These are phyloP conservation scores for Balansia obtecta DNA, from an alignment of 2,329 filamentous ascomycete genomes.

Conservation along the genomic window DNA sequence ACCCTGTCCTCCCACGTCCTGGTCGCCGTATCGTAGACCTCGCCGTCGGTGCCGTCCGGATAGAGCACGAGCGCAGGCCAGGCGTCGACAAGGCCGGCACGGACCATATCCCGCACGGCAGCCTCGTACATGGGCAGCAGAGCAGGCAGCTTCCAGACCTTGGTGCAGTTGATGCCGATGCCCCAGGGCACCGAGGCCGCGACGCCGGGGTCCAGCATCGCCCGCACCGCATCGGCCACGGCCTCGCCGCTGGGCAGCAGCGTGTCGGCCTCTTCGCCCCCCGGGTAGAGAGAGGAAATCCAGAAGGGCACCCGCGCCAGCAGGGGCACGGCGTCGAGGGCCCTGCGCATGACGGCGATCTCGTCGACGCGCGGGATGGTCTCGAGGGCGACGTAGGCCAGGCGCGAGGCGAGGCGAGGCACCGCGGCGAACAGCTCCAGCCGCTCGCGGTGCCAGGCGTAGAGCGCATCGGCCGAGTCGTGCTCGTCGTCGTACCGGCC, in stretches of 20 bases:
- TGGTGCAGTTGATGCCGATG: slow-evolving; percentile 58
- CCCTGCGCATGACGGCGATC: slow-evolving; percentile 41
- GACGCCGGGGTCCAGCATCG: slow-evolving; percentile 23
- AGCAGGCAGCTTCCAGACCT: slow-evolving; percentile 46
- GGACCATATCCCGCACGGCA: slow-evolving; percentile 26
- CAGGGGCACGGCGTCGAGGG: slow-evolving; percentile 18
- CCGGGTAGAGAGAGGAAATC: slow-evolving; percentile 52
- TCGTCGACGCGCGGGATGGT: slow-evolving; percentile 53
- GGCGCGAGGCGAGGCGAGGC: slow-evolving; percentile 22
- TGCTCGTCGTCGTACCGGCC: slow-evolving; percentile 44
- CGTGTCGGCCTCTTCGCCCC: slow-evolving; percentile 29
- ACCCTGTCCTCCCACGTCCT: slow-evolving; percentile 40
- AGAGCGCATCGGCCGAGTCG: slow-evolving; percentile 29
- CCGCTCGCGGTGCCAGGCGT: slow-evolving; percentile 44
- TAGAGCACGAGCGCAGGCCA: slow-evolving; percentile 50
- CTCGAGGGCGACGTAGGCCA: slow-evolving; percentile 50
- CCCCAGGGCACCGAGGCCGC: slow-evolving; percentile 37
- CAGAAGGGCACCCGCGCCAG: slow-evolving; percentile 35
- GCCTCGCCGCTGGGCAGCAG: slow-evolving; percentile 47
- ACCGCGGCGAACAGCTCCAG: slow-evolving; percentile 36
- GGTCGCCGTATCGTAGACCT: slow-evolving; percentile 52
- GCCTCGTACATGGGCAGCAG: slow-evolving; percentile 44
- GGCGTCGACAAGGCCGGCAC: slow-evolving; percentile 18
- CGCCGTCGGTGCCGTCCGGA: slow-evolving; percentile 56
- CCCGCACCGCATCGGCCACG: slow-evolving; percentile 20